These are phyloP conservation scores for Penicillium sp. DNA, from an alignment of 2,329 filamentous ascomycete species.

Conservation along the genomic window DNA sequence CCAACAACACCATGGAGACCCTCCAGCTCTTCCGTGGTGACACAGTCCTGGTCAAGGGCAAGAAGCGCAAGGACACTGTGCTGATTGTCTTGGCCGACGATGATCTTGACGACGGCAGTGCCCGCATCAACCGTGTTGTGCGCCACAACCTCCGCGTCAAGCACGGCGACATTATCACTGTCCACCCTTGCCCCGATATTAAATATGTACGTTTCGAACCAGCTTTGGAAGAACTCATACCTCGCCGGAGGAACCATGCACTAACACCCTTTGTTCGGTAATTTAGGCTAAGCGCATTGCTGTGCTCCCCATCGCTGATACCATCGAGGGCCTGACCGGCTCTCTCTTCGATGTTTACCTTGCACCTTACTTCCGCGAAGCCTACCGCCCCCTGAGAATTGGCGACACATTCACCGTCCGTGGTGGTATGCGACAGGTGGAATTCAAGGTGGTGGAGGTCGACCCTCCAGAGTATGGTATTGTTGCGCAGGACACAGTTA, in stretches of 20 bases:
- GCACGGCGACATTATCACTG: slow-evolving; percentile 96
- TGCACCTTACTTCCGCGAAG: slow-evolving; percentile 98
- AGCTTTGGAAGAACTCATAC: background rate
- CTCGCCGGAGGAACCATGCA: background rate
- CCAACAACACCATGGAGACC: slow-evolving; percentile 98
- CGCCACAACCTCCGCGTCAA: slow-evolving; percentile 98
- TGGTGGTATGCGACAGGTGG: slow-evolving; percentile 97
- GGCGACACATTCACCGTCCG: slow-evolving; percentile 97
- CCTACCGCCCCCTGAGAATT: slow-evolving; percentile 95
- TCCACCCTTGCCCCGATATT: slow-evolving; percentile 97
- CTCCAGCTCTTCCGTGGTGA: slow-evolving; percentile 98
- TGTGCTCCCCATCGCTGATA: slow-evolving; percentile 96
- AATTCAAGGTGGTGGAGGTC: slow-evolving; percentile 99
- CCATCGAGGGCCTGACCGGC: slow-evolving; percentile 94
- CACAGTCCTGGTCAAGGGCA: slow-evolving; percentile 96
- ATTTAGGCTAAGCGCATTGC: slow-evolving; percentile 94
- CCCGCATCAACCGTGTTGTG: slow-evolving; percentile 97
- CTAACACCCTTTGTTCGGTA: slow-evolving; percentile 31
- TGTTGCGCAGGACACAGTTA: slow-evolving; percentile 97
- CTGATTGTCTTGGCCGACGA: slow-evolving; percentile 97
- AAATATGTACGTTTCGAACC: slow-evolving; percentile 85
- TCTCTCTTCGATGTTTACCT: slow-evolving; percentile 99
- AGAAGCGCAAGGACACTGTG: slow-evolving; percentile 99
- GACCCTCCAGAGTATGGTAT: slow-evolving; percentile 99
- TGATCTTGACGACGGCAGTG: slow-evolving; percentile 95